Conservation (phyloP, 2,329 filamentous ascomycete genomes). For the Calonectria ilicicola region DNA sequence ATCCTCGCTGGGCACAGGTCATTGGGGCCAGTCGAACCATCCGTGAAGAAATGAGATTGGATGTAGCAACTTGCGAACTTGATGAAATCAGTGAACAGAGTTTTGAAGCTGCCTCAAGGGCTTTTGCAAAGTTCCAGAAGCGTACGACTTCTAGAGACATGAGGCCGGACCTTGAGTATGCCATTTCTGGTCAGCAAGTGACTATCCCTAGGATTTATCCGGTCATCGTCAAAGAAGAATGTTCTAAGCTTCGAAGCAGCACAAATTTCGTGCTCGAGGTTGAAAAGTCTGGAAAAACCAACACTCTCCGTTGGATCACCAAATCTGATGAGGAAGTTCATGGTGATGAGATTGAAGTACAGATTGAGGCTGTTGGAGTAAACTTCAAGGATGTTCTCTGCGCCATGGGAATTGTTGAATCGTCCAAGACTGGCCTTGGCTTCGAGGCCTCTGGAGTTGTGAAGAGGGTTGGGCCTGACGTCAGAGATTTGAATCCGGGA, state of each 20-base stretch:
- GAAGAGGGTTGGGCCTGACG: background rate
- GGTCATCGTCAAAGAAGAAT: background rate
- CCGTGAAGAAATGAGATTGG: slow-evolving; percentile 40
- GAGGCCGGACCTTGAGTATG: background rate
- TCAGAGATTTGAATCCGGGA: slow-evolving; percentile 43
- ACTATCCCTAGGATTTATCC: background rate
- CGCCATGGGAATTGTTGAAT: background rate
- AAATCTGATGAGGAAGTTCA: too few species aligned
- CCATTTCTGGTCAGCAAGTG: background rate
- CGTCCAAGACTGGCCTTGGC: background rate
- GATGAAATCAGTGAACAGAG: background rate
- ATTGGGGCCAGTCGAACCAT: slow-evolving; percentile 43
- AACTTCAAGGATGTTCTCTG: slow-evolving; percentile 1
- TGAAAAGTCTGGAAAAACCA: background rate
- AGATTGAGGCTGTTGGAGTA: background rate
- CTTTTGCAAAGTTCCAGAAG: background rate
- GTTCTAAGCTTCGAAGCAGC: background rate
- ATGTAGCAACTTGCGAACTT: slow-evolving; percentile 46
- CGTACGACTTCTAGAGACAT: background rate
- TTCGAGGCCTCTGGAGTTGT: background rate
- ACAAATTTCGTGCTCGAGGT: background rate
- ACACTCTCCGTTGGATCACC: background rate
- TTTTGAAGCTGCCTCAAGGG: background rate
- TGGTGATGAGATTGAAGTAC: background rate
- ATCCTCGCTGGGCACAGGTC: slow-evolving; percentile 42